Evolutionary conservation across 768 basidiomycete genomes (phyloP), one percentile per base, ranked within the genome.

Genomic region (Auricularia auricula-judae): DNA sequence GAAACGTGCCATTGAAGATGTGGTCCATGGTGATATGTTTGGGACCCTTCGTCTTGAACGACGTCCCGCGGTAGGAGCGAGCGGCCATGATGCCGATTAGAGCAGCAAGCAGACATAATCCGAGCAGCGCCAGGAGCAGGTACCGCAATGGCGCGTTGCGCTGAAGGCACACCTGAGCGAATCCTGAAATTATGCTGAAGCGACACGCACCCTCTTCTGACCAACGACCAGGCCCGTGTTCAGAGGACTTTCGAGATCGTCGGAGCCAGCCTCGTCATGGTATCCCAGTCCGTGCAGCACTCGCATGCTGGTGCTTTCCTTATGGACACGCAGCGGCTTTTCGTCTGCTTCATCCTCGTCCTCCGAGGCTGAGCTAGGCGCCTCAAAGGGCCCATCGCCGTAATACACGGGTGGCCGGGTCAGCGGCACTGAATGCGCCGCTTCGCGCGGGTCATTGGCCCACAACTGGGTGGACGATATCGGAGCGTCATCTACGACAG

Each of bases 1-100:
- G 66, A 71, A 98, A 98, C 1, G 95, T 98, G 3, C 92, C 93
- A 71, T 97, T 96, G 77, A 93, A 93, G 62, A 97, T 74, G 72
- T 94, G 88, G 71, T 98, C 92, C 81, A 98, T 85, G 3, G 87
- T 88, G 36, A 98, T 79, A 68, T 84, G 89, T 65, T 78, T 79
- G 42, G 73, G 79, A 1, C 91, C 89, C 14, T 65, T 66, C 60
- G 71, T 72, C 36, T 66, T 66, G 47, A 34, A 81, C 7, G 80
- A 70, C 64, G 80, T 75, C 21, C 86, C 83, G 33, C 80, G 79
- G 76, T 92, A 97, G 2, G 84, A 80, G 61, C 81, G 78, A 0
- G 91, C 93, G 12, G 93, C 88, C 67, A 93, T 80, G 12, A 89
- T 76, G 2, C 93, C 93, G 66, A 97, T 86, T 35, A 85, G 71